phyloP scores from a whole-genome alignment of 345 rosid species.

The Physaria fendleri region DNA sequence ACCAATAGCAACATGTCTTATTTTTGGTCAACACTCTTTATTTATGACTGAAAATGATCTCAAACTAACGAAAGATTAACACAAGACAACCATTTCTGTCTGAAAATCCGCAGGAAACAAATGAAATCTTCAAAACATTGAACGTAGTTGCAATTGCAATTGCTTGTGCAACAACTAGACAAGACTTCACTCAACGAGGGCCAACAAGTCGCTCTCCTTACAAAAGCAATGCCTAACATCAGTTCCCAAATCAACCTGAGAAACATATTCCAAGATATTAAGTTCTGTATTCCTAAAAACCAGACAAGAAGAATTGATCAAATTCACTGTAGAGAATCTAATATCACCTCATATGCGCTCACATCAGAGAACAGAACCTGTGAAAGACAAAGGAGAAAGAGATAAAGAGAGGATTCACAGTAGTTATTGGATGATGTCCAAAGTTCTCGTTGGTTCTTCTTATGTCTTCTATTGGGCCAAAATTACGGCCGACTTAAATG shows the following conservation, averaged over 20 bases:
- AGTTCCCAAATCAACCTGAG: conserved; percentile 75
- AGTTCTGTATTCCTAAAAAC: not conserved
- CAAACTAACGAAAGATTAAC: not conserved
- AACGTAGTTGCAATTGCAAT: not conserved
- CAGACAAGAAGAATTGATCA: not conserved
- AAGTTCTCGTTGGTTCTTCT: not conserved
- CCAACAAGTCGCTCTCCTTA: conserved; percentile 77
- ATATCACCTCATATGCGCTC: conserved; percentile 66
- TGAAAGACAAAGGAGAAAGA: conserved; percentile 10
- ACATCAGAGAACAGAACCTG: conserved; percentile 91
- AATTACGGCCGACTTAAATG: not conserved
- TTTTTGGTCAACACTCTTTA: too few species aligned
- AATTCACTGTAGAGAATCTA: not conserved
- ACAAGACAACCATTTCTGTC: not conserved
- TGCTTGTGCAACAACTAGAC: not conserved
- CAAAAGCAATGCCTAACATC: conserved; percentile 69
- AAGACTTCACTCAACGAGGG: conserved; percentile 56
- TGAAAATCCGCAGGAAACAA: not conserved
- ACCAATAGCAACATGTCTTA: not conserved
- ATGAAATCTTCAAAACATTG: not conserved
- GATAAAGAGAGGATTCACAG: not conserved
- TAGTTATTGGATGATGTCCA: not conserved
- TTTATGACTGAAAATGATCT: not conserved
- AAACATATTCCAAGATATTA: not conserved
- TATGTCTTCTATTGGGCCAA: conserved; percentile 2